Evolutionary conservation across 345 rosid species (phyloP), one percentile per base, ranked within the genome.

Genomic region (Brassica incana): DNA sequence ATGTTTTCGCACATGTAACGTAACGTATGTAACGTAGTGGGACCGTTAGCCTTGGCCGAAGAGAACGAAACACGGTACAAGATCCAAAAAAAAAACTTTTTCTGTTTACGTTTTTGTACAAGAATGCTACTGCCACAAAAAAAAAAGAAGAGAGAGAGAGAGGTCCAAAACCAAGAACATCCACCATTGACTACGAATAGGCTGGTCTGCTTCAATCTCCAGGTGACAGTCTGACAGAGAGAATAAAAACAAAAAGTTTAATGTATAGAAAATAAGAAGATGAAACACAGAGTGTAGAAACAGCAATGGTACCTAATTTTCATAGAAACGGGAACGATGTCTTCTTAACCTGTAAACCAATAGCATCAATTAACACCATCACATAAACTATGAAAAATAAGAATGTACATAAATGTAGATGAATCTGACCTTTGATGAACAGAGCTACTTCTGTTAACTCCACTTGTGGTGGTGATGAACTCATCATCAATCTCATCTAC

Each of bases 401-500:
- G 81, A 71, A 50, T 15, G 30, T 52, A 70, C 43, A 25, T 62
- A 8, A 12, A 40, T 63, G 64, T 50, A 69, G 77, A 56, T 6
- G 69, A 69, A 64, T 67, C 85, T 85, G 78, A 93, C 99, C 99
- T 91, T 83, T 84, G 91, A 83, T 86, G 90, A 78, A 89, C 71
- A 71, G 96, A 83, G 84, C 82, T 87, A 80, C 84, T 83, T 84
- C 97, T 89, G 40, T 88, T 85, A 36, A 86, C 69, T 15, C 81
- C 86, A 75, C 77, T 86, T 36, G 90, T 65, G 79, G 72, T 67
- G 81, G 75, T 88, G 69, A 85, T 85, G 80, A 87, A 86, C 62
- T 93, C 99, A 72, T 92, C 96, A 80, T 91, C 94, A 10, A 84
- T 85, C 83, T 93, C 99, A 80, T 93, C 96, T 87, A 86, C 77